Evolutionary conservation across 306 rosid genomes (phyloP), one percentile per base, ranked within the genome.

Genomic region (Citrullus mucosospermus): DNA sequence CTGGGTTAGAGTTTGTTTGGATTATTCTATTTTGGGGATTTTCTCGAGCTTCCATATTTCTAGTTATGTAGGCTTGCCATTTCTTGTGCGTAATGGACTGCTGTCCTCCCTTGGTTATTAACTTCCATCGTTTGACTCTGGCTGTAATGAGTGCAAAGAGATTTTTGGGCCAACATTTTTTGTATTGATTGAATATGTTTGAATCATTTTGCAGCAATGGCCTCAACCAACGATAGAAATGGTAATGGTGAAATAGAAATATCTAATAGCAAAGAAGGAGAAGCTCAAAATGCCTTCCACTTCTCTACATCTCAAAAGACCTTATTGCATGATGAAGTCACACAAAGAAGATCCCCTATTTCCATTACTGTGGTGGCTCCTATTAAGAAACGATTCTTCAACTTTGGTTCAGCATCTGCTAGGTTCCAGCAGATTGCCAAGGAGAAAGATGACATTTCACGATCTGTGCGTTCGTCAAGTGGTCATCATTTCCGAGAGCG

Each of bases 401-500:
- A 91, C 72, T 82, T 88, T 84, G 97, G 97, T 30, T 92, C 97
- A 59, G 96, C 96, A 6, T 86, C 98, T 78, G 85, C 91, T 67
- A 85, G 81, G 39, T 88, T 91, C 88, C 88, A 82, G 83, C 85
- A 78, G 79, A 50, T 90, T 66, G 87, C 93, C 44, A 59, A 79
- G 22, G 90, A 80, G 25, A 89, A 83, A 82, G 98, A 95, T 36
- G 87, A 86, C 85, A 22, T 87, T 16, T 95, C 97, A 6, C 88
- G 83, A n/a, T 82, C 96, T 41, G 90, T 89, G 70, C 73, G 57
- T 84, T 83, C 91, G 75, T 74, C 93, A 20, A 57, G 66, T 84
- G 79, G 85, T 36, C 89, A 83, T 55, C 65, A 87, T 76, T 18
- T 90, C 15, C 84, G 75, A 63, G 88, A 83, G 44, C 94, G 92